Base-by-base conservation (phyloP, 176 grass and related monocot species). In the Neostapfia colusana region DNA sequence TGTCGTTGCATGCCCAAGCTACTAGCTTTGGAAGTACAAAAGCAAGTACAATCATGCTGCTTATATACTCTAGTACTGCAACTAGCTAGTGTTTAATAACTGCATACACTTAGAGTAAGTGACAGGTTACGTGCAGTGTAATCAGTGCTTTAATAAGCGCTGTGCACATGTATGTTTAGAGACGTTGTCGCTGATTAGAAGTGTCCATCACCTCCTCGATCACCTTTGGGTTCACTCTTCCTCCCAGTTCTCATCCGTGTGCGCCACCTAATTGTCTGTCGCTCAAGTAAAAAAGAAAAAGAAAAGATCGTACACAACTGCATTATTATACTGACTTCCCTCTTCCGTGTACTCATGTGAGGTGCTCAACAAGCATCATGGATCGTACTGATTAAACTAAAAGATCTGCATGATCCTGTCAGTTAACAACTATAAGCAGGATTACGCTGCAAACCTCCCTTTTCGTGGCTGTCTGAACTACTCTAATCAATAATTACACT, bases 341-440 rank as follows among this genome's bases (percentile, higher is more conserved):
- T 86, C 17, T 15, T 25, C 17, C 8, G 1, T 69, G 42, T 62
- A 85, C 70, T 53, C 62, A 51, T 68, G 31, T 62, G 23, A 75
- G 66, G 72, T 46, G 28, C 48, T 65, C 8, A 27, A 70, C 8
- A 27, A 70, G 34, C n/a, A 51, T 59, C 70, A 41, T 11, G 8
- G 24, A 41, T 18, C 16, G 16, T 48, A 48, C 16, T 24, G 44
- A 44, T 58, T 87, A 87, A 78, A 82, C 27, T 66, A 87, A 9
- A 67, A 77, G 85, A 87, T 87, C 16, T 58, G 28, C 42, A 66
- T 31, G 73, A 87, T 87, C 74, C 48, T 58, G 44, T 18, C 48
- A 58, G 45, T 82, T 82, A 82, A 72, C 23, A 82, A 72, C 12
- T 49, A 31, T 31, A 10, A 24, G 3, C 41, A 73, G 51, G 74